Evolutionary conservation across 805 yeast species (phyloP).

Genomic region (Pichia nakasei): DNA sequence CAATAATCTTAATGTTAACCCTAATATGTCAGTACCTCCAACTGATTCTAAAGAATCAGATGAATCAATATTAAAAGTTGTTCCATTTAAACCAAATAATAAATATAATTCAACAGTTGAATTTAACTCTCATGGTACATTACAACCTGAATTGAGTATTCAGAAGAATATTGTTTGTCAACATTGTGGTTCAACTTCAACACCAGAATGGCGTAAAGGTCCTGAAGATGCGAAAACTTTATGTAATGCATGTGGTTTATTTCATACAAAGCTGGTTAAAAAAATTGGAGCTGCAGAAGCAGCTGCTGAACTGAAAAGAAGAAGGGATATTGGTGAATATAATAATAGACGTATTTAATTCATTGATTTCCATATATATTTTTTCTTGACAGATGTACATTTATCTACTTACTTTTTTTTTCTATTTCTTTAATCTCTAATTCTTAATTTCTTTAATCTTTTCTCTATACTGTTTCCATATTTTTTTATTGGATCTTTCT

Average conservation of each 20-base stretch:
- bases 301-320: conserved; percentile 25
- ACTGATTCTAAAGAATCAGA: conserved; percentile 12
- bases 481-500: no score
- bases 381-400: no score
- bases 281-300: conserved; percentile 38
- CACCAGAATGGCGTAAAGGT: conserved; percentile 94
- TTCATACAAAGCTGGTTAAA: conserved; percentile 52
- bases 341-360: conserved; percentile 21
- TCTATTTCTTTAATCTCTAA: no score
- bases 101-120: not conserved
- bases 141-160: conserved; percentile 29
- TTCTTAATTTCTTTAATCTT: no score
- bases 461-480: no score
- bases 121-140: conserved; percentile 26
- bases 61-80: conserved; percentile 24
- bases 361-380: no score
- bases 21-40: not conserved
- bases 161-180: conserved; percentile 33
- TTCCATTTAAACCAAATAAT: conserved; percentile 21
- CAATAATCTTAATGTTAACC: not conserved
- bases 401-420: no score
- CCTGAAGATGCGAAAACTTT: conserved; percentile 75
- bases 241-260: conserved; percentile 90
- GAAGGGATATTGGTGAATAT: conserved; percentile 23
- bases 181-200: conserved; percentile 66